A percentile compares a stretch with the other conserved stretches of the same genome.
Conservation (phyloP, 1,284 basidiomycete genomes). For the Moniliophthora roreri region DNA sequence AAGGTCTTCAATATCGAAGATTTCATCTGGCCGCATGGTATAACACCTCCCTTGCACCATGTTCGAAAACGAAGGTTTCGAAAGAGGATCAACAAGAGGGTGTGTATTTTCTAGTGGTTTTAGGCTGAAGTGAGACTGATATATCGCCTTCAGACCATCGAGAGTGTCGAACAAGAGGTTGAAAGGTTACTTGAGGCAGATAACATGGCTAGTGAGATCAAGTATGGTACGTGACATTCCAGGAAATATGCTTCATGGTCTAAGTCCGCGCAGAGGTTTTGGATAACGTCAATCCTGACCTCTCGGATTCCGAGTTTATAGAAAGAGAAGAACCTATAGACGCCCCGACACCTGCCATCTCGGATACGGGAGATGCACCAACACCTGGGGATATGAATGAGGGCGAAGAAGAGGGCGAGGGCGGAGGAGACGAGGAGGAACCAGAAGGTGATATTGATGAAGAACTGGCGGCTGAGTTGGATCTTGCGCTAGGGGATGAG, state of each 20-base stretch:
- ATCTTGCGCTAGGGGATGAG: slow-evolving; percentile 69
- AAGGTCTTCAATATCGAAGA: slow-evolving; percentile 89
- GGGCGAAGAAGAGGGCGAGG: slow-evolving; percentile 62
- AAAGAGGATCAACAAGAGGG: slow-evolving; percentile 83
- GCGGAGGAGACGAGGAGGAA: slow-evolving; percentile 55
- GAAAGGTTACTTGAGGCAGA: slow-evolving; percentile 91
- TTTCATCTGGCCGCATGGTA: slow-evolving; percentile 96
- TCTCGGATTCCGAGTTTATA: slow-evolving; percentile 86
- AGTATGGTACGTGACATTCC: slow-evolving; percentile 56
- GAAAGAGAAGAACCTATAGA: slow-evolving; percentile 65
- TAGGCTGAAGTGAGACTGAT: background rate
- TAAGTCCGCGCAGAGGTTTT: slow-evolving; percentile 56
- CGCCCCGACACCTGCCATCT: slow-evolving; percentile 62
- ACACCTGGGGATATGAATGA: slow-evolving; percentile 57
- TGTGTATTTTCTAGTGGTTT: slow-evolving; percentile 32
- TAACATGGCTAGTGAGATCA: slow-evolving; percentile 74
- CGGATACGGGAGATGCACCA: slow-evolving; percentile 62
- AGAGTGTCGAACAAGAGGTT: slow-evolving; percentile 96
- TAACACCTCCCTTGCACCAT: slow-evolving; percentile 92
- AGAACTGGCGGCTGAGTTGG: slow-evolving; percentile 73
- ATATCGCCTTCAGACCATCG: slow-evolving; percentile 68
- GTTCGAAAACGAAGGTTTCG: slow-evolving; percentile 93
- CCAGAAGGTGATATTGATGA: slow-evolving; percentile 73
- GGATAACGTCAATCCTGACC: slow-evolving; percentile 82
- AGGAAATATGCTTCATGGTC: slow-evolving; percentile 3